A percentile compares a stretch with the other conserved stretches of the same genome.
These are phyloP conservation scores for Diaporthe aspalathi DNA, from an alignment of 2,329 filamentous ascomycete species.

Conservation along the genomic window DNA sequence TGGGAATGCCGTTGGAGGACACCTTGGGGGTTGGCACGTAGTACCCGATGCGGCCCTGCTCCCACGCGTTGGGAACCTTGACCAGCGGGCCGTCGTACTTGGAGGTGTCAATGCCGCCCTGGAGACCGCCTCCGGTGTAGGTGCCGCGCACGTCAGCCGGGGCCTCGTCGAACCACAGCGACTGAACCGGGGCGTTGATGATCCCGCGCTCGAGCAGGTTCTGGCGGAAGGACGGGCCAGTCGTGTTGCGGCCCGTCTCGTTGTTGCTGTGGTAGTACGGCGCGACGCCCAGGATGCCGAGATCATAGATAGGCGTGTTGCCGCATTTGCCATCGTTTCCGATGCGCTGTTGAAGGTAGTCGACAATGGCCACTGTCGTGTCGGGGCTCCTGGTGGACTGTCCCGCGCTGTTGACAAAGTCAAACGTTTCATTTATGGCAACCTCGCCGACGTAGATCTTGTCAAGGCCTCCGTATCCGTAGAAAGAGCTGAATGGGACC, in stretches of 20 bases:
- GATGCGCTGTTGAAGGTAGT: constrained; percentile 42
- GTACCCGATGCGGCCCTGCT: constrained; percentile 39
- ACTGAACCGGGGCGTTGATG: constrained; percentile 46
- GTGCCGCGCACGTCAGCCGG: constrained; percentile 42
- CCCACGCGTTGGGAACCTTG: constrained; percentile 41
- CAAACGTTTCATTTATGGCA: constrained; percentile 43
- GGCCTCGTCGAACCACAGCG: constrained; percentile 50
- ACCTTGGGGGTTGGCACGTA: constrained; percentile 43
- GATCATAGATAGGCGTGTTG: constrained; percentile 43
- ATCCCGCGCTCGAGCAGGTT: constrained; percentile 46
- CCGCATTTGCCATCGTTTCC: constrained; percentile 40
- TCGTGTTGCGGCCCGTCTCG: constrained; percentile 32
- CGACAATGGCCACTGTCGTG: constrained; percentile 45
- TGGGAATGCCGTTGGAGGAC: constrained; percentile 39
- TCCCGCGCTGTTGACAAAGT: constrained; percentile 40
- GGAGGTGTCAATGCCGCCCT: constrained; percentile 49
- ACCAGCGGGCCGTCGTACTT: constrained; percentile 50
- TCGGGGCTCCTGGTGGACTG: constrained; percentile 39
- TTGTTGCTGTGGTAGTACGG: constrained; percentile 41
- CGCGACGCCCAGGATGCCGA: constrained; percentile 48
- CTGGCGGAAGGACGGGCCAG: constrained; percentile 47
- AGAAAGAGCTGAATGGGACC: constrained; percentile 28
- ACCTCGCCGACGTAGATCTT: constrained; percentile 40
- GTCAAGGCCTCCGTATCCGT: constrained; percentile 40
- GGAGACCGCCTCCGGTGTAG: constrained; percentile 47